Conservation (phyloP, 169 alveolate genomes). For the Plasmodium malariae region DNA sequence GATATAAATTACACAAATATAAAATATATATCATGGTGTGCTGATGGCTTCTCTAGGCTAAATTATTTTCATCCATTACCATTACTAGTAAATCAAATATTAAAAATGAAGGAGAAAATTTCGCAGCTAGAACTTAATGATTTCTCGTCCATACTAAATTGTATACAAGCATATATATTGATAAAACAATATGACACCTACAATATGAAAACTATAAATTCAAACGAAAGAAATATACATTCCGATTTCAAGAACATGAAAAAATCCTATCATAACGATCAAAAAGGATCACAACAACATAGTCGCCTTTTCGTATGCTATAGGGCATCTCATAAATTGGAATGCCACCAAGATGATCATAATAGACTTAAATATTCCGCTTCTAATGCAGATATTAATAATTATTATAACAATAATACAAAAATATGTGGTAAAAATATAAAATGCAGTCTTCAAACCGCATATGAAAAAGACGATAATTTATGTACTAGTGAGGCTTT, state of each 20-base stretch:
- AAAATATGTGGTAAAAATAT: not conserved
- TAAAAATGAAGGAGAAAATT: slow-evolving; percentile 77
- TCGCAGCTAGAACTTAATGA: slow-evolving; percentile 85
- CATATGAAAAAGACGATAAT: not conserved
- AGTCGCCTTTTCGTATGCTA: not conserved
- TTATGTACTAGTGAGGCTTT: no score
- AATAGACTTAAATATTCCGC: no score
- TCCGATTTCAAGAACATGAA: slow-evolving; percentile 44
- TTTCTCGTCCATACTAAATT: slow-evolving; percentile 81
- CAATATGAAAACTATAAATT: not conserved
- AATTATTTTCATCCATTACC: slow-evolving; percentile 79
- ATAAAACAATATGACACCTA: slow-evolving; percentile 34
- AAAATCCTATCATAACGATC: not conserved
- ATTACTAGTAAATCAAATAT: slow-evolving; percentile 80
- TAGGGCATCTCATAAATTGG: not conserved
- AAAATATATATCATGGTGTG: slow-evolving; percentile 85
- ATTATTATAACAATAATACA: not conserved
- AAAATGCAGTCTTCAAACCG: no score
- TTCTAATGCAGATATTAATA: not conserved
- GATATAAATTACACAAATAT: slow-evolving; percentile 80
- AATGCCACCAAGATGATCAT: not conserved
- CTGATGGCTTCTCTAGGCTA: slow-evolving; percentile 82
- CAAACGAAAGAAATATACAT: not conserved
- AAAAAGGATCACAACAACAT: not conserved
- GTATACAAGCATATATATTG: slow-evolving; percentile 83